Evolutionary conservation across 2,329 filamentous ascomycete species (phyloP).

Genomic region (Chaetomium strumarium): DNA sequence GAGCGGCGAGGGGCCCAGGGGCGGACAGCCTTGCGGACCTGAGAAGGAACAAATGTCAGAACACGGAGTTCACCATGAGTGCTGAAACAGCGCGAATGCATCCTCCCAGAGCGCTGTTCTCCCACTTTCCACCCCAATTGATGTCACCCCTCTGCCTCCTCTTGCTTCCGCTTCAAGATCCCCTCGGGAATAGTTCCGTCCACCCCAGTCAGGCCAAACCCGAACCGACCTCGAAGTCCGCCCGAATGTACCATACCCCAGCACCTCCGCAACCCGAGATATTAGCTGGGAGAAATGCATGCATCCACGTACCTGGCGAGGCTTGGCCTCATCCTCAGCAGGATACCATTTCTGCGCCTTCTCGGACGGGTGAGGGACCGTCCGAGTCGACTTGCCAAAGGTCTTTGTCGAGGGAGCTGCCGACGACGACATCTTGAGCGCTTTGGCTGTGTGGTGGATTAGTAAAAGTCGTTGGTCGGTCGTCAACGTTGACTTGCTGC

Average conservation of each 20-base stretch:
- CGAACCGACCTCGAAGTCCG: conserved; percentile 12
- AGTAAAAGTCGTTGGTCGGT: conserved; percentile 27
- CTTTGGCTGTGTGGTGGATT: conserved; percentile 28
- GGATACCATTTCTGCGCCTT: conserved; percentile 99
- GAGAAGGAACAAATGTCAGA: conserved; percentile 31
- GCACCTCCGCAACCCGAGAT: conserved; percentile 2
- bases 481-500: conserved; percentile 25
- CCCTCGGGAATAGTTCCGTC: conserved; percentile 1
- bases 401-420: conserved; percentile 70
- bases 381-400: conserved; percentile 94
- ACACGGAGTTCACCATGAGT: neutral
- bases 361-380: conserved; percentile 77
- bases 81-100: neutral
- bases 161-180: conserved; percentile 5
- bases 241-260: conserved; percentile 11
- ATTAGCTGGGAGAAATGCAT: conserved; percentile 20
- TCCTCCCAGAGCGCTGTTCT: neutral
- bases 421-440: conserved; percentile 69
- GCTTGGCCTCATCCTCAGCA: conserved; percentile 80
- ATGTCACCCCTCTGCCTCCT: neutral
- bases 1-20: conserved; percentile 80
- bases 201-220: conserved; percentile 9
- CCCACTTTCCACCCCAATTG: neutral
- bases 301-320: conserved; percentile 80
- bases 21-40: conserved; percentile 94